Conservation (phyloP, 2,329 filamentous ascomycete genomes). For the Aspergillus fumigatus region DNA sequence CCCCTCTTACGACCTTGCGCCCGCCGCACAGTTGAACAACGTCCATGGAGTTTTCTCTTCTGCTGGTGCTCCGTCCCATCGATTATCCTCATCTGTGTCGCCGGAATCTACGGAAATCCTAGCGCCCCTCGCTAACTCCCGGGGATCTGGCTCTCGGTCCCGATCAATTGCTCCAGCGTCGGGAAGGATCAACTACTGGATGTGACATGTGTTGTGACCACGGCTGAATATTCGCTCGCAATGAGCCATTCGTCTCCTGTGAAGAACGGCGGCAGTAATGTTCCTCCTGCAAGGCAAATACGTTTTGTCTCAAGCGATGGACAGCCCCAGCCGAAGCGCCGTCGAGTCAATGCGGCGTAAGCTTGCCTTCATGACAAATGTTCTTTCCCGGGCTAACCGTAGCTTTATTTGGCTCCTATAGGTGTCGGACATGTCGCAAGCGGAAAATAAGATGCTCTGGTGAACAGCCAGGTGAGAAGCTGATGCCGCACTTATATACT, state of each 20-base stretch:
- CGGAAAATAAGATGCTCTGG: constrained; percentile 72
- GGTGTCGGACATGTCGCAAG: constrained; percentile 68
- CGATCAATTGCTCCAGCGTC: constrained; percentile 11
- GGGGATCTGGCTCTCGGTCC: constrained; percentile 4
- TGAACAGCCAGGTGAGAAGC: constrained; percentile 54
- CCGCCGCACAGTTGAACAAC: constrained; percentile 13
- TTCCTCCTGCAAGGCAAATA: constrained; percentile 46
- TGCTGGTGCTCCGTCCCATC: constrained; percentile 12
- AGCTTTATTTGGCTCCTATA: constrained; percentile 26
- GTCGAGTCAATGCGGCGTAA: constrained; percentile 74
- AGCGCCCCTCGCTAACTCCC: constrained; percentile 7
- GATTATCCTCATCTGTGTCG: constrained; percentile 10
- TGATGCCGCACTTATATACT: background rate
- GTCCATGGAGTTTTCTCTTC: constrained; percentile 21
- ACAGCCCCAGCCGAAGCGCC: constrained; percentile 71
- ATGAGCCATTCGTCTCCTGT: constrained; percentile 38
- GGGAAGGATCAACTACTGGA: constrained; percentile 18
- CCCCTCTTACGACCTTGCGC: constrained; percentile 11
- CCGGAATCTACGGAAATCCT: constrained; percentile 3
- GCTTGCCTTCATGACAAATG: constrained; percentile 21
- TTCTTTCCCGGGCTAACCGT: constrained; percentile 6
- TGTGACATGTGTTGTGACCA: constrained; percentile 34
- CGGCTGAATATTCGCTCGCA: constrained; percentile 33
- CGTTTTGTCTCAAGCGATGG: constrained; percentile 81
- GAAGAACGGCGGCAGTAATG: constrained; percentile 31